Base-by-base conservation (phyloP, 768 basidiomycete genomes). In the Trametes meyenii region DNA sequence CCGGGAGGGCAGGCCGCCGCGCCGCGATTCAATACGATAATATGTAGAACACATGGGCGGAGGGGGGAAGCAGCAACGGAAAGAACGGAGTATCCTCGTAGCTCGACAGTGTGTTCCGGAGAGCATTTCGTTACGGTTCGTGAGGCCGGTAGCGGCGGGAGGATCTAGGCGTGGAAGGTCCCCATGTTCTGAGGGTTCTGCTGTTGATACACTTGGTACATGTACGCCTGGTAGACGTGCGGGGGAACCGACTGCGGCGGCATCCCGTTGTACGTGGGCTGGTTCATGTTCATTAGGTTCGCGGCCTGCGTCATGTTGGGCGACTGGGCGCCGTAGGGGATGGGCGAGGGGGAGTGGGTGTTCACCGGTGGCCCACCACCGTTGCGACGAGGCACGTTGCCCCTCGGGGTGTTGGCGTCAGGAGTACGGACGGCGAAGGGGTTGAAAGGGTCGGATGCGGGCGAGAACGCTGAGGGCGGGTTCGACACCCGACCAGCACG, bases 201-300 rank as follows among this genome's bases (percentile, higher is more conserved):
- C 73, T 87, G 75, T 71, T 89, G 89, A 75, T 92, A 92, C 72
- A 89, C 79, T 75, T 88, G 87, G 71, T 91, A 91, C 89, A 92
- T 87, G 78, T 92, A 92, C 60, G 86, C 82, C 74, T 89, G 86
- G 72, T 92, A 92, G 64, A 88, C 74, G 69, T 90, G 88, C 63
- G 87, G 82, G 11, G 87, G 81, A 48, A 85, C 76, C 61, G 85
- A 82, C 64, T 86, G 81, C 38, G 78, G 79, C 21, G 81, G 71
- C 77, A 87, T 80, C 55, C 79, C 81, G 63, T 78, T 81, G 73
- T 89, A 92, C 43, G 86, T 71, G n/a, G 83, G 77, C 66, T 88
- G 88, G 46, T 78, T 81, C 83, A 90, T 86, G 60, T 83, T 83
- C 59, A 89, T 77, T 65, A 87, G 78, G 64, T 76, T 76, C 19